Evolutionary conservation across 768 basidiomycete species (phyloP), one percentile per base, ranked within the genome.

Genomic region (Hericium alpestre): DNA sequence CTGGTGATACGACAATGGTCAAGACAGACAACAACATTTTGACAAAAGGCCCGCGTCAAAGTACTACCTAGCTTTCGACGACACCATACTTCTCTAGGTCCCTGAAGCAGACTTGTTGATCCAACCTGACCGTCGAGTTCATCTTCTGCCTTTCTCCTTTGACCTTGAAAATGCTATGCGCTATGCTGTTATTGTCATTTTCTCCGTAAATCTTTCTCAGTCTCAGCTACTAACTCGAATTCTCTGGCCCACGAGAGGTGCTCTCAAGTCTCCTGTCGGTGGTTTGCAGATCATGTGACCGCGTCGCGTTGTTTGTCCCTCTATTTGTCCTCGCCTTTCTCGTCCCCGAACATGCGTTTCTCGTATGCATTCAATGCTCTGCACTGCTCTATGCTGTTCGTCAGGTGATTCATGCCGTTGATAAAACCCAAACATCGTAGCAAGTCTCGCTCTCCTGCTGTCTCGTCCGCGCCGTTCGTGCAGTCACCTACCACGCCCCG

Each of bases 401-500:
- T 37, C 6, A 32, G 38, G 18, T 23, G 37, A n/a, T 43, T 32
- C 18, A 62, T 62, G 61, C 61, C 61, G n/a, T 50, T 62, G 47
- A 62, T 56, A 47, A 54, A 55, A 51, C 55, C 55, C 37, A 62
- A 59, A 40, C 2, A 38, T 20, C 56, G 56, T 40, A 62, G 38
- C 51, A 12, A 54, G 16, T 62, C 59, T 27, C 61, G 61, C 23
- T 57, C 61, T 27, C 59, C 61, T 15, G 59, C 59, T 22, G 60
- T 62, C n/a, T 9, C 43, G 39, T 60, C 59, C 12, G 55, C 57
- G 4, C 54, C 22, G 15, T 56, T 54, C 27, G 56, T 63, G 15
- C 60, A 58, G 41, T 54, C 55, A 25, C 47, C 38, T 48, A 48
- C 56, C 12, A 53, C 61, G 7, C 59, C 65, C 23, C 68, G 66